phyloP scores from a whole-genome alignment of 257 asterid genomes.

The Paulownia fortunei region DNA sequence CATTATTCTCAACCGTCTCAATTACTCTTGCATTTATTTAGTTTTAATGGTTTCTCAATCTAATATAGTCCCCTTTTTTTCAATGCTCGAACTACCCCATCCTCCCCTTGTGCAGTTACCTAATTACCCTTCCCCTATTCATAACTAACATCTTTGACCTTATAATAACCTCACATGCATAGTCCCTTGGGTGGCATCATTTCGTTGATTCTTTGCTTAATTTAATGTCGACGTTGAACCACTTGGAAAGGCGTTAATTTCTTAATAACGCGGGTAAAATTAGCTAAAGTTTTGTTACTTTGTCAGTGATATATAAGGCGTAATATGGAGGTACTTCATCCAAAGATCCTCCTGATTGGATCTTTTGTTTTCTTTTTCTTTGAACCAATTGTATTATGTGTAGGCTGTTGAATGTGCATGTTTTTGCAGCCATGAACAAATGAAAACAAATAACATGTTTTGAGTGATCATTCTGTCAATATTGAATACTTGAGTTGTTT shows the following conservation, averaged over 20 bases:
- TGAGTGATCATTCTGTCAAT: background rate
- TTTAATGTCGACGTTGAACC: slow-evolving; percentile 41
- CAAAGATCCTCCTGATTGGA: background rate
- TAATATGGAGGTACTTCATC: background rate
- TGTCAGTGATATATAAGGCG: background rate
- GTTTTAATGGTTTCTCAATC: slow-evolving; percentile 78
- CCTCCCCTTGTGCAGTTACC: slow-evolving; percentile 40
- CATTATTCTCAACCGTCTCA: slow-evolving; percentile 89
- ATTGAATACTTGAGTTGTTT: background rate
- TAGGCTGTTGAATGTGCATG: background rate
- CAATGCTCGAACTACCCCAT: slow-evolving; percentile 55
- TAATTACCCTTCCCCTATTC: slow-evolving; percentile 33
- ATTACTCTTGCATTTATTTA: slow-evolving; percentile 88
- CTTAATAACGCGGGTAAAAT: slow-evolving; percentile 23
- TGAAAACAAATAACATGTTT: background rate
- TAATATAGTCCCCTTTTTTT: slow-evolving; percentile 42
- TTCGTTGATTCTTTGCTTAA: slow-evolving; percentile 38
- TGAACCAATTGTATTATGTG: background rate
- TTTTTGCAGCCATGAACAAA: background rate
- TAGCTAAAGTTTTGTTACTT: slow-evolving; percentile 13
- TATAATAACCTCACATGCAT: slow-evolving; percentile 54
- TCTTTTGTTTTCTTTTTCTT: background rate
- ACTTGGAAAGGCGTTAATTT: slow-evolving; percentile 36
- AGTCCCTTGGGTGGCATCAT: slow-evolving; percentile 34
- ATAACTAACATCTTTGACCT: slow-evolving; percentile 42